Base-by-base conservation (phyloP, 78 protist genomes). In the Tieghemostelium lacteum region DNA sequence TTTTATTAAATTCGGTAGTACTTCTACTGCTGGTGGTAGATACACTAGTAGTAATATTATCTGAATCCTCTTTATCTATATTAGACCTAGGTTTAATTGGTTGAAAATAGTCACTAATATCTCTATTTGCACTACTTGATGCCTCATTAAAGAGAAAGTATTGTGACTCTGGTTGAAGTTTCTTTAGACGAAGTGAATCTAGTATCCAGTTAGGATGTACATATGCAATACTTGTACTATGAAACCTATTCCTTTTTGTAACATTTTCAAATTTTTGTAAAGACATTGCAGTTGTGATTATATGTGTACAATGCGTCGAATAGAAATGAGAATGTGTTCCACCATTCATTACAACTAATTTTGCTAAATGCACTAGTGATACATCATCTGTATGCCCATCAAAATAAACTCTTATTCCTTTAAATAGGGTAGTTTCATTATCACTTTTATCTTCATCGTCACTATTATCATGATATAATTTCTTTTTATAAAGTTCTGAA, bases 201-300 rank as follows among this genome's bases (percentile, higher is more conserved):
- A 83, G 33, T 20, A 83, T 83, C 91, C 91, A 83, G 45, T 83
- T 49, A 2, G 91, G 67, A 42, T 71, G 67, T 3, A 83, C 78
- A 24, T 83, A 83, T 2, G 60, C 63, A 20, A 83, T 33, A 1
- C 6, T 33, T 29, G 63, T 50, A 1, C 16, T 33, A 29, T 16
- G 40, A 33, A 31, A 36, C 2, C 33, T 57, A 40, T 63, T 28
- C 24, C 34, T 66, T 58, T 36, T 36, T 3, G 55, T 62, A 49
- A 54, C 20, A 19, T 19, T 19, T 42, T 83, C 80, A 29, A 42
- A 61, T 73, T 83, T 83, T 20, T 49, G 37, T 16, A 83, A 42
- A 28, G 91, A 83, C 60, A 83, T 58, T 26, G 39, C 8, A 7
- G 91, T 45, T 1, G 73, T 78, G 42, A 83, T 36, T 24, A 83